Base-by-base conservation (phyloP, 2,329 filamentous ascomycete genomes). In the Microcyclosporella mali region DNA sequence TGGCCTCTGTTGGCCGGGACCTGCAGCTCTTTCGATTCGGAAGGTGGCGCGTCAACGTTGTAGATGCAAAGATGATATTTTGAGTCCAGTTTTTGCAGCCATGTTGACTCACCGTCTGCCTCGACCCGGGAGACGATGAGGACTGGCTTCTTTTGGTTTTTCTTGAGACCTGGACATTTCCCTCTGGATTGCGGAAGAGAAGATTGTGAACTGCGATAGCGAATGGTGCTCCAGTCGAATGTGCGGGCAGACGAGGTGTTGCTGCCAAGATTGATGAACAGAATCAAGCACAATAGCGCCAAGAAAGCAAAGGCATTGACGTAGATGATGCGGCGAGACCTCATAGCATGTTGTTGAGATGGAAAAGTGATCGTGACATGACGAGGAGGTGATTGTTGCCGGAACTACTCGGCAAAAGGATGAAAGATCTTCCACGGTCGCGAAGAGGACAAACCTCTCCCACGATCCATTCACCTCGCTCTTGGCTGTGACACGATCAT, bases 1-100 rank as follows among this genome's bases (percentile, higher is more conserved):
- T 78, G 74, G 28, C 78, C 79, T 55, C 77, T 76, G 52, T 74
- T 74, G 10, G 64, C 63, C 2, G 72, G 71, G 1, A 70, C 64
- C 41, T 68, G 68, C 2, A 73, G 63, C 25, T 64, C 52, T 2
- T 57, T 51, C 21, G 21, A 6, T 9, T 25, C 9, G 21, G 21
- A 25, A 6, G 21, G 21, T 12, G 29, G 29, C 2, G 56, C 56
- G 45, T 72, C 70, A 19, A 62, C 65, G 10, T 61, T 64, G 57
- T 74, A 73, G 4, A 70, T 50, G 54, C 71, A 74, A 27, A 67
- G 49, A 38, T 74, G 70, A 42, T 71, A 74, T 39, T 61, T 56
- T 4, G 59, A 41, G 4, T 51, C 41, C 6, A 74, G 56, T 0
- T 38, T 15, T 4, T 68, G 50, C n/a, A 72, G 58, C 71, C 71